These are phyloP conservation scores for Alternaria triticimaculans DNA, from an alignment of 2,329 filamentous ascomycete genomes.

Conservation along the genomic window DNA sequence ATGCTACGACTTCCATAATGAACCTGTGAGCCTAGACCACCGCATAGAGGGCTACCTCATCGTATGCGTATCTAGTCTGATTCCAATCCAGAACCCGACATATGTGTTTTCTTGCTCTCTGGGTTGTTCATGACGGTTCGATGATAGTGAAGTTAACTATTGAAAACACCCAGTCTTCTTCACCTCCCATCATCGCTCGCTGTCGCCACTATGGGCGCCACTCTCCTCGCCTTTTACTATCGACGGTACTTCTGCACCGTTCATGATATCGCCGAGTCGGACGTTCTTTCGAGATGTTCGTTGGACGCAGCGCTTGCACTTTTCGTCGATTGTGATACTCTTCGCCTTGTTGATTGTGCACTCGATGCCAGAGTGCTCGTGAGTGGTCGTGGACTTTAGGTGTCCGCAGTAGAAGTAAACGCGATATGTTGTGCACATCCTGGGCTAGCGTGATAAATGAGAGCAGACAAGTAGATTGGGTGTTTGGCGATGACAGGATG, in stretches of 20 bases:
- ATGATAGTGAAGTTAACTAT: background rate
- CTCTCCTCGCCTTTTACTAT: background rate
- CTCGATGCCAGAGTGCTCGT: background rate
- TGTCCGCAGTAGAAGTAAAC: slow-evolving; percentile 5
- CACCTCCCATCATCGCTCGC: background rate
- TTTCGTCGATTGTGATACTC: background rate
- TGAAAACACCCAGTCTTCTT: background rate
- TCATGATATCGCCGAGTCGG: background rate
- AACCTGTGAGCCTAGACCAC: background rate
- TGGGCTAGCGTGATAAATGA: background rate
- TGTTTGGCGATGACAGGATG: background rate
- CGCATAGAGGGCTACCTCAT: background rate
- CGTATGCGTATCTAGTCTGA: background rate
- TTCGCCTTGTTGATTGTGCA: background rate
- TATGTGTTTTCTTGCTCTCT: background rate
- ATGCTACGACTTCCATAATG: background rate
- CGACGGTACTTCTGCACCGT: background rate
- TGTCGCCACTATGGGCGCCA: background rate
- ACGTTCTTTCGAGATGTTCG: background rate
- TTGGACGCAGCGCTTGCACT: background rate
- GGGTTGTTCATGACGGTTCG: background rate
- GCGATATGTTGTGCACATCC: background rate
- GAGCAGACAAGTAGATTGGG: background rate
- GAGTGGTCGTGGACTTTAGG: background rate
- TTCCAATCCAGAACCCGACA: background rate